Evolutionary conservation across 164 flowering plant species (phyloP), one percentile per base, ranked within the genome.

Genomic region (Stephania japonica): DNA sequence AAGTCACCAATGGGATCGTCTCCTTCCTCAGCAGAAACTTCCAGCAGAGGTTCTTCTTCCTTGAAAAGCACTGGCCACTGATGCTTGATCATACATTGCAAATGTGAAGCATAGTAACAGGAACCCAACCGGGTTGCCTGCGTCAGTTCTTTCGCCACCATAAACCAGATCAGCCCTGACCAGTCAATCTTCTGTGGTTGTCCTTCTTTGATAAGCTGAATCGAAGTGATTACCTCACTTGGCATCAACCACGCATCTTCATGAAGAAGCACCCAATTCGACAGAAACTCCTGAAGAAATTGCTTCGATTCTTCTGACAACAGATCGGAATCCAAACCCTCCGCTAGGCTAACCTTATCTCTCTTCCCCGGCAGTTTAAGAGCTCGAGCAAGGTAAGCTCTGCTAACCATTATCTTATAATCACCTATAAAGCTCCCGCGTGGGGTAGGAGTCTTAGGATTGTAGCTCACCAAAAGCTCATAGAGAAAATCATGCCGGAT

Each of bases 61-160:
- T 18, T 41, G 67, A 92, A 81, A 64, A 90, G 61, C 47, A 80
- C 86, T 42, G 73, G 83, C 42, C 76, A 75, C 80, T 93, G 98
- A 9, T 64, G 70, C 78, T 81, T 90, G 25, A 93, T 88, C 86
- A 93, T 75, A 49, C 65, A 79, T 86, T 90, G 98, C 85, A 96
- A 80, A 81, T 96, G 98, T 0, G 89, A 82, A 0, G 94, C 91
- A 50, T 90, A 90, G 73, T 84, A 88, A 75, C 90, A 90, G 25
- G 76, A 71, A 24, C 9, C 66, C 38, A 83, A 72, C 11, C 78
- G 27, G 0, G 65, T 49, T 23, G 78, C 87, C 24, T 81, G 84
- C 42, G 14, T 25, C 73, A 96, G 72, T 83, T 96, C 99, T 82
- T 87, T 91, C 86, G 90, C 97, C 71, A 91, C 87, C 99, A 96